A percentile compares a stretch with the other conserved stretches of the same genome.
These are phyloP conservation scores for Meyerozyma athensensis DNA, from an alignment of 1,139 yeast genomes.

Conservation along the genomic window DNA sequence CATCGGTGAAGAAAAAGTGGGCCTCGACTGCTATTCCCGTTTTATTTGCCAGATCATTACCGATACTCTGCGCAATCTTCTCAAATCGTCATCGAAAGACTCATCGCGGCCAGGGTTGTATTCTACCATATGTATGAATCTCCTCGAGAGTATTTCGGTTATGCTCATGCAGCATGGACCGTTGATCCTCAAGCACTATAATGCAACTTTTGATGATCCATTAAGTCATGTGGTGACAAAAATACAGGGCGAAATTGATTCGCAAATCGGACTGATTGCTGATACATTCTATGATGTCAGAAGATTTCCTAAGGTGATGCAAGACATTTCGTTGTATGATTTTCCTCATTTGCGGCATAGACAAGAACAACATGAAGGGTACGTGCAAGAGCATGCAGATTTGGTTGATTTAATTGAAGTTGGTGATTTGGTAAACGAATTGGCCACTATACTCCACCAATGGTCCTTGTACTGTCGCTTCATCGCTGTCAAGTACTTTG, in stretches of 20 bases:
- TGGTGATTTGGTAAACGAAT: conserved; percentile 58
- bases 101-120: conserved; percentile 42
- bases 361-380: conserved; percentile 13
- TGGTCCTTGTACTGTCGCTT: conserved; percentile 86
- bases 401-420: conserved; percentile 45
- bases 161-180: conserved; percentile 85
- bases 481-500: conserved; percentile 51
- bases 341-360: conserved; percentile 41
- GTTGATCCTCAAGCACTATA: conserved; percentile 69
- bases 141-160: conserved; percentile 80
- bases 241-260: conserved; percentile 83
- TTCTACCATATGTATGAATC: conserved; percentile 64
- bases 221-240: conserved; percentile 64
- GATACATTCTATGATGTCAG: conserved; percentile 83
- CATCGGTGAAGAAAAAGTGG: conserved; percentile 66
- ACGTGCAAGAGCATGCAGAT: conserved; percentile 12
- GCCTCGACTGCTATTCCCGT: conserved; percentile 74
- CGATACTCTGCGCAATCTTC: conserved; percentile 64
- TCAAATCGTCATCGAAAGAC: conserved; percentile 33
- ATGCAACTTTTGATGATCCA: conserved; percentile 44
- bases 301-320: conserved; percentile 50
- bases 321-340: conserved; percentile 53
- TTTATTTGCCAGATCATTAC: conserved; percentile 85
- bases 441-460: conserved; percentile 71
- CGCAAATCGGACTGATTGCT: conserved; percentile 81